phyloP scores from a whole-genome alignment of 2,329 filamentous ascomycete species.

The Pseudogymnoascus sp. region DNA sequence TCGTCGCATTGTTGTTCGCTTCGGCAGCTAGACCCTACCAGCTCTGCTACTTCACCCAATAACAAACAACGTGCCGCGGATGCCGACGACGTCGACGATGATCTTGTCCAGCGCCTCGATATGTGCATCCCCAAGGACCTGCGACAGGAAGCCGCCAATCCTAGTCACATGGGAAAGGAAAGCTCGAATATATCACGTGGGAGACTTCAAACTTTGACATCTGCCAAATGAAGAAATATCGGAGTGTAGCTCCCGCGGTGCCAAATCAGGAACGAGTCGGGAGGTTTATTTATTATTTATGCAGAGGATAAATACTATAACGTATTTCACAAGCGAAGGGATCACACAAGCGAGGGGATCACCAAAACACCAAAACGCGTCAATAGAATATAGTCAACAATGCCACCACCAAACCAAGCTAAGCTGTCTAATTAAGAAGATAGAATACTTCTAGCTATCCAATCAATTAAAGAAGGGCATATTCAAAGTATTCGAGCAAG shows the following conservation, averaged over 20 bases:
- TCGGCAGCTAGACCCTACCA: neutral
- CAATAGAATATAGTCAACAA: too few relatives aligned
- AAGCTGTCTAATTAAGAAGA: too few relatives aligned
- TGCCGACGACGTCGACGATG: neutral
- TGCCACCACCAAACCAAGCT: too few relatives aligned
- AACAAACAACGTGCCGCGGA: neutral
- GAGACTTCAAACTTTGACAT: neutral
- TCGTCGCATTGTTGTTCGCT: neutral
- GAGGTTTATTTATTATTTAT: neutral
- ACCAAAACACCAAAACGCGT: too few relatives aligned
- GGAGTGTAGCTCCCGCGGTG: neutral
- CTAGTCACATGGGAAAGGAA: too few relatives aligned
- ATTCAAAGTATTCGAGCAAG: too few relatives aligned
- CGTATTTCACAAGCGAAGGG: too few relatives aligned
- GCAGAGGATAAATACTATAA: neutral
- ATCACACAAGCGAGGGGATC: too few relatives aligned
- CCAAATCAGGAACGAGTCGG: neutral
- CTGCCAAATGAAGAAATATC: neutral
- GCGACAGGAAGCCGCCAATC: neutral
- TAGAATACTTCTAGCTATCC: too few relatives aligned
- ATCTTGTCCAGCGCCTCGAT: neutral
- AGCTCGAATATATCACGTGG: neutral
- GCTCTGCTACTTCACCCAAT: neutral
- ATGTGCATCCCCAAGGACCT: neutral
- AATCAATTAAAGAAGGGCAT: too few relatives aligned